Evolutionary conservation across 345 rosid genomes (phyloP).

Genomic region (Boechera retrofracta): DNA sequence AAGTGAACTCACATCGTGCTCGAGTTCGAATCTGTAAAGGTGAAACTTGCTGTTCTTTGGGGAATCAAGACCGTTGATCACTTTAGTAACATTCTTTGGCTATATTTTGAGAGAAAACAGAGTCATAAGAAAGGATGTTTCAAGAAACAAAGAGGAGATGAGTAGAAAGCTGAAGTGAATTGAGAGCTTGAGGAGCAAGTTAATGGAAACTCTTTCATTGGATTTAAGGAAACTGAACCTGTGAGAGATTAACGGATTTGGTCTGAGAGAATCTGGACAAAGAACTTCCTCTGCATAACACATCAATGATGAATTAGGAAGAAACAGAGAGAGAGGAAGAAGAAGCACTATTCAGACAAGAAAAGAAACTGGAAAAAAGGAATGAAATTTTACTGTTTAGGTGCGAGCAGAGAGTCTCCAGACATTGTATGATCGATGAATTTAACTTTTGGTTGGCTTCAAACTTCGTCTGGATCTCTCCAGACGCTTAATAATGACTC

Average conservation of each 20-base stretch:
- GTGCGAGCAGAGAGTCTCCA: slow-evolving; percentile 36
- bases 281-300: slow-evolving; percentile 35
- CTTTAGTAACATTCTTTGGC: slow-evolving; percentile 32
- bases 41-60: slow-evolving; percentile 35
- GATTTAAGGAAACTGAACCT: slow-evolving; percentile 27
- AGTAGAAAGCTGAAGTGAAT: slow-evolving; percentile 1
- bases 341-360: slow-evolving; percentile 20
- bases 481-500: slow-evolving; percentile 31
- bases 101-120: slow-evolving; percentile 26
- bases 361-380: slow-evolving; percentile 8
- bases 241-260: slow-evolving; percentile 20
- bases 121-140: slow-evolving; percentile 27
- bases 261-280: slow-evolving; percentile 39
- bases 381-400: slow-evolving; percentile 37
- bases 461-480: slow-evolving; percentile 23
- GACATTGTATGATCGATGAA: slow-evolving; percentile 38
- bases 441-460: slow-evolving; percentile 33
- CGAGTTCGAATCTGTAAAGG: slow-evolving; percentile 43
- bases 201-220: neutral
- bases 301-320: slow-evolving; percentile 14
- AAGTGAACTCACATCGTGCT: slow-evolving; percentile 42
- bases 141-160: slow-evolving; percentile 6
- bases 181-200: slow-evolving; percentile 38
- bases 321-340: slow-evolving; percentile 5
- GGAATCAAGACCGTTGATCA: slow-evolving; percentile 28